Base-by-base conservation (phyloP, 768 basidiomycete genomes). In the Tephrocybe rancida region DNA sequence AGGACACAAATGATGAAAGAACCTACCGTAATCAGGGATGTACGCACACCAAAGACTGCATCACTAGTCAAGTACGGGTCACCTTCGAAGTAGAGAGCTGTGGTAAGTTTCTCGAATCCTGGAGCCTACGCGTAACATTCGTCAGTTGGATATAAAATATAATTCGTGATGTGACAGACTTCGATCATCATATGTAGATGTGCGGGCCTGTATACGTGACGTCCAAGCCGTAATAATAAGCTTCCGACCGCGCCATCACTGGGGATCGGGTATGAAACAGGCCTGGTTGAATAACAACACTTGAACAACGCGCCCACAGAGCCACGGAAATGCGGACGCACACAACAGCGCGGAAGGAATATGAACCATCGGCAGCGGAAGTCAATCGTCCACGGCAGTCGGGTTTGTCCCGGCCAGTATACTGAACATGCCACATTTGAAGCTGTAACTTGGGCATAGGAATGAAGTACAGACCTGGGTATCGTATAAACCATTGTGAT, bases 11-110 rank as follows among this genome's bases (percentile, higher is more conserved):
- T 27, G 5, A 2, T n/a, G n/a, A 3, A 24, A 30, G 18, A 8
- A 75, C 83, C 46, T 69, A 92, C 90, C 58, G 91, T 82, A 18
- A 92, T 78, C 24, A 95, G 74, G 5, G 87, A 90, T 44, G 80
- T 79, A 68, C 90, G 90, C 21, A 90, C 91, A 9, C 92, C 91
- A 67, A 93, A 92, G 2, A 93, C 90, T 10, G 82, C 77, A 63
- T 94, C 92, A 54, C 84, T 90, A 5, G 68, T 69, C 21, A 93
- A 55, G 61, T 81, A 92, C 2, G 73, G 66, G 59, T 91, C 88
- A 4, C 83, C 85, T 50, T 87, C 81, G 13, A 87, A 84, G 66
- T 89, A 95, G 9, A 92, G 66, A 1, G 91, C 84, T 0, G 91
- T 93, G 16, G 77, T 72, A 19, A 95, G 80, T 39, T 81, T 87